phyloP scores from a whole-genome alignment of 768 basidiomycete genomes.

The Leccinum truebloodii region DNA sequence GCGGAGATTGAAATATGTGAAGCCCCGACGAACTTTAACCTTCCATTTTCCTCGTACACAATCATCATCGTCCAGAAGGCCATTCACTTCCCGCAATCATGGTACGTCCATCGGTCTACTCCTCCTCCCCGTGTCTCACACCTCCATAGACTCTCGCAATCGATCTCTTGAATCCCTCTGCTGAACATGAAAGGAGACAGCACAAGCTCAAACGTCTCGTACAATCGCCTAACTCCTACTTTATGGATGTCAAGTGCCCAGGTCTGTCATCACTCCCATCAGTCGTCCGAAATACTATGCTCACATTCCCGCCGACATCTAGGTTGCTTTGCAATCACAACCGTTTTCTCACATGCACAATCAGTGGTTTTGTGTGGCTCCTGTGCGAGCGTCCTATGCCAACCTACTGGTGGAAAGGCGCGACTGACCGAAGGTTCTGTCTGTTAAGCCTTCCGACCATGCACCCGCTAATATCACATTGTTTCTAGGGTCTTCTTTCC shows the following conservation, averaged over 20 bases:
- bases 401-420: conserved; percentile 98
- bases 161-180: conserved; percentile 96
- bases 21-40: conserved; percentile 28
- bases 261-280: conserved; percentile 50
- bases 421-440: conserved; percentile 93
- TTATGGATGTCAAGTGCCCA: conserved; percentile 99
- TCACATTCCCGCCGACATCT: conserved; percentile 4
- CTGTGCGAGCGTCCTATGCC: conserved; percentile 94
- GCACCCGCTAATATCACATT: conserved; percentile 13
- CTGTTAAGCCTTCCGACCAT: conserved; percentile 1
- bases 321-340: conserved; percentile 95
- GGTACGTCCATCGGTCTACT: conserved; percentile 13
- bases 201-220: conserved; percentile 99
- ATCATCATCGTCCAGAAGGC: conserved; percentile 24
- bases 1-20: conserved; percentile 19
- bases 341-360: conserved; percentile 99
- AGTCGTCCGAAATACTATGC: background rate
- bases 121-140: conserved; percentile 7
- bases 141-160: conserved; percentile 86
- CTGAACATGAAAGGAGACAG: conserved; percentile 80
- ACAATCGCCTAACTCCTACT: conserved; percentile 97
- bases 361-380: conserved; percentile 93
- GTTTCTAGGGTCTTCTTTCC: conserved; percentile 90
- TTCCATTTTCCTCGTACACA: conserved; percentile 20
- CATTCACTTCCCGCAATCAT: conserved; percentile 14